Evolutionary conservation across 169 alveolate genomes (phyloP), one percentile per base, ranked within the genome.

Genomic region (Theileria sp.): DNA sequence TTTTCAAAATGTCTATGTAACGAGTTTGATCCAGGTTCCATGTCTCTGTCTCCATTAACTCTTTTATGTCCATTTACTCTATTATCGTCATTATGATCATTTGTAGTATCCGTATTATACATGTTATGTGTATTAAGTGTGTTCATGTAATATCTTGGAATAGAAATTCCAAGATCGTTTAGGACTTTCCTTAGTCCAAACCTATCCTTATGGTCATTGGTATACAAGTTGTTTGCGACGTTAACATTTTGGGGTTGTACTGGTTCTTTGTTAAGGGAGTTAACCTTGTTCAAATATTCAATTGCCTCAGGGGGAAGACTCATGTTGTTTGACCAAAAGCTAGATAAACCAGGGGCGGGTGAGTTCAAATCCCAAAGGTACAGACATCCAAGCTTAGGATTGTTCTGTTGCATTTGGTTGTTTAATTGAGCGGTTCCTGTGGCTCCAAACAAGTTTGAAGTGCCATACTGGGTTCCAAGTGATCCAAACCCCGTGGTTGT

Each of bases 291-390:
- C 26, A 81, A 69, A 64, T 82, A 77, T 30, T 82, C 82, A 72
- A 34, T 19, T 3, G 89, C 89, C 75, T 82, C 89, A 15, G 72
- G 86, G 5, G 89, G 89, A 23, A 82, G 69, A 32, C 54, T 75
- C 26, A 73, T 25, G n/a, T 69, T 75, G 67, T 38, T 82, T 15
- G 89, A 67, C 89, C 89, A 82, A 56, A 82, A 82, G 62, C 89
- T 82, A 0, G 65, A 49, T 28, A 82, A 44, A 12, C 89, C 89
- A 13, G 89, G 89, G 0, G 87, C 49, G 9, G 85, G 86, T 10
- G 86, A 30, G 50, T 70, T 49, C 28, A 77, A 51, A 56, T 68
- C 54, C 86, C 86, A 82, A 19, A 23, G 56, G 51, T 67, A 58
- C 25, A 34, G 74, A 4, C 74, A 15, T 13, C 89, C 86, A 10